Evolutionary conservation across 176 grass and related monocot genomes (phyloP).

Genomic region (Lolium rigidum): DNA sequence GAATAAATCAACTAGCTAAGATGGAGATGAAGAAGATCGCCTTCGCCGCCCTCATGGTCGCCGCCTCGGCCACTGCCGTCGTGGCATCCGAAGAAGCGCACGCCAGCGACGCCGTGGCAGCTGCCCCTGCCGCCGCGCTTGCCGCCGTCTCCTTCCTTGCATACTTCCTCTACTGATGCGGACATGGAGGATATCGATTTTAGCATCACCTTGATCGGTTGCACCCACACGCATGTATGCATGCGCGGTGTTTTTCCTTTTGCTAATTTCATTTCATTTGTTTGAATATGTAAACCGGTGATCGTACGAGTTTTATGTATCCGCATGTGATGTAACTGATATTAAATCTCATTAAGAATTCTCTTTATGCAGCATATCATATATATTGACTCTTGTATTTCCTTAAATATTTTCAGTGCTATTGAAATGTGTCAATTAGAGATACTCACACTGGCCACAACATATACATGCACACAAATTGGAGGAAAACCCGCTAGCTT

Average conservation of each 20-base stretch:
- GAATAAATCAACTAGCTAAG: not conserved
- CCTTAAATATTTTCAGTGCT: not conserved
- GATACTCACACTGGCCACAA: too few species aligned
- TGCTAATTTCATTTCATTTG: not conserved
- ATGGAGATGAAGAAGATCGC: slow-evolving; percentile 29
- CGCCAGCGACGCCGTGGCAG: slow-evolving; percentile 15
- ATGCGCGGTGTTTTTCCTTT: not conserved
- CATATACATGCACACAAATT: too few species aligned
- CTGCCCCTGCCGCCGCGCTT: not conserved
- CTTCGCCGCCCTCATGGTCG: slow-evolving; percentile 5
- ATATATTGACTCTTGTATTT: not conserved
- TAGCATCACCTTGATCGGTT: slow-evolving; percentile 7
- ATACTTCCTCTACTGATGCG: slow-evolving; percentile 6
- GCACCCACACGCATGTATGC: slow-evolving; percentile 1
- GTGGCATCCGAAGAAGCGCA: not conserved
- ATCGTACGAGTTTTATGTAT: not conserved
- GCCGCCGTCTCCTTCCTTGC: slow-evolving; percentile 8
- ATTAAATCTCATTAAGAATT: not conserved
- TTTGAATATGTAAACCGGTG: not conserved
- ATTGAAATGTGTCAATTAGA: not conserved
- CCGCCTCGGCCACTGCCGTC: slow-evolving; percentile 5
- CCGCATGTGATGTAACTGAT: not conserved
- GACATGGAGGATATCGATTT: not conserved
- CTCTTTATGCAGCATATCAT: not conserved
- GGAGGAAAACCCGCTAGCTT: too few species aligned